phyloP scores from a whole-genome alignment of 257 asterid species.

The Plantago ovata region DNA sequence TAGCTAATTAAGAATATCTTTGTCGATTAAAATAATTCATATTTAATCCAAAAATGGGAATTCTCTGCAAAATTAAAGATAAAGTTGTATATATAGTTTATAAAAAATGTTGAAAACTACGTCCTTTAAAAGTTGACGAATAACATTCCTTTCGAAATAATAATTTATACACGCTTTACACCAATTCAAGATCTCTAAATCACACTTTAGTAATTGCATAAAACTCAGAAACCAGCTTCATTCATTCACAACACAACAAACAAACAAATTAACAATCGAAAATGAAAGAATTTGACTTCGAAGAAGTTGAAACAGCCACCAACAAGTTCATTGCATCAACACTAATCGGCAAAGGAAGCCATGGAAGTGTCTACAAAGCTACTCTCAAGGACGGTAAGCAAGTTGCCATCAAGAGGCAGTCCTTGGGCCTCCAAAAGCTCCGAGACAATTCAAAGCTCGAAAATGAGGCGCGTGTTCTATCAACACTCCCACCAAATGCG shows the following conservation, averaged over 20 bases:
- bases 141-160: neutral
- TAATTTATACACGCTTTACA: neutral
- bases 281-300: slow-evolving; percentile 41
- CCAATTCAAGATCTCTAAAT: neutral
- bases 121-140: slow-evolving; percentile 6
- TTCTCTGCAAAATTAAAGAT: too few species aligned
- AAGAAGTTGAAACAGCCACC: slow-evolving; percentile 53
- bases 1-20: too few species aligned
- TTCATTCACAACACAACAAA: neutral
- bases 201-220: too few species aligned
- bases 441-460: slow-evolving; percentile 46
- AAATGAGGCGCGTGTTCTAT: slow-evolving; percentile 52
- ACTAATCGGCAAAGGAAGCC: slow-evolving; percentile 78
- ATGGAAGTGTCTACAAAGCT: slow-evolving; percentile 59
- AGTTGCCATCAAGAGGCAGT: slow-evolving; percentile 67
- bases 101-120: slow-evolving; percentile 3
- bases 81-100: neutral
- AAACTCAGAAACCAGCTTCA: too few species aligned
- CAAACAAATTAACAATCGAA: neutral
- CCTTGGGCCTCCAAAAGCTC: slow-evolving; percentile 54
- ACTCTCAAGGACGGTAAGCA: slow-evolving; percentile 32
- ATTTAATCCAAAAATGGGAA: too few species aligned
- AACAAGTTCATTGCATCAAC: slow-evolving; percentile 45
- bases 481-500: slow-evolving; percentile 30
- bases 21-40: too few species aligned